These are phyloP conservation scores for Cenchrus purpureus DNA, from an alignment of 176 grass and related monocot genomes.

Conservation along the genomic window DNA sequence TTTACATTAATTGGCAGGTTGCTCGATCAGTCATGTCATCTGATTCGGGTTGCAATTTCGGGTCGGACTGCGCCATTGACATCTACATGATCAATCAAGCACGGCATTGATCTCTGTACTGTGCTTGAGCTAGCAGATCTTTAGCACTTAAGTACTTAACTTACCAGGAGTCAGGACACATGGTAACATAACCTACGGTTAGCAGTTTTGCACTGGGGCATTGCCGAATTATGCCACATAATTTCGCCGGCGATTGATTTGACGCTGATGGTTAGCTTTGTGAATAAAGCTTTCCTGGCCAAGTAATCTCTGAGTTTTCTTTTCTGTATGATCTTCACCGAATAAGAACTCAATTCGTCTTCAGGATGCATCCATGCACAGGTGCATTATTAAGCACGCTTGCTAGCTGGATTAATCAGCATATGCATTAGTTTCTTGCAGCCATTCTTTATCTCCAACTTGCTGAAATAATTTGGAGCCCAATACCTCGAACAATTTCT, in stretches of 20 bases:
- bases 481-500: background rate
- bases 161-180: background rate
- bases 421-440: background rate
- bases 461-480: background rate
- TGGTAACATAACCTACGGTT: background rate
- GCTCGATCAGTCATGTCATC: background rate
- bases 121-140: background rate
- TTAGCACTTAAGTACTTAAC: background rate
- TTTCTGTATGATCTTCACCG: background rate
- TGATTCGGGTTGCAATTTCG: background rate
- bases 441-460: background rate
- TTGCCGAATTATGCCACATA: background rate
- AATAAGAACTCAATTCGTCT: background rate
- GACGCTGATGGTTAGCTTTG: background rate
- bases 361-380: background rate
- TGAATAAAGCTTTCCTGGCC: background rate
- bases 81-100: background rate
- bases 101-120: constrained; percentile 6
- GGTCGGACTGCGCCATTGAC: background rate
- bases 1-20: background rate
- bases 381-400: background rate
- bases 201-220: background rate
- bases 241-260: background rate
- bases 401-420: background rate
- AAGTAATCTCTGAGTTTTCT: background rate